Conservation (phyloP, 768 basidiomycete species). For the Auriculariales sp. region DNA sequence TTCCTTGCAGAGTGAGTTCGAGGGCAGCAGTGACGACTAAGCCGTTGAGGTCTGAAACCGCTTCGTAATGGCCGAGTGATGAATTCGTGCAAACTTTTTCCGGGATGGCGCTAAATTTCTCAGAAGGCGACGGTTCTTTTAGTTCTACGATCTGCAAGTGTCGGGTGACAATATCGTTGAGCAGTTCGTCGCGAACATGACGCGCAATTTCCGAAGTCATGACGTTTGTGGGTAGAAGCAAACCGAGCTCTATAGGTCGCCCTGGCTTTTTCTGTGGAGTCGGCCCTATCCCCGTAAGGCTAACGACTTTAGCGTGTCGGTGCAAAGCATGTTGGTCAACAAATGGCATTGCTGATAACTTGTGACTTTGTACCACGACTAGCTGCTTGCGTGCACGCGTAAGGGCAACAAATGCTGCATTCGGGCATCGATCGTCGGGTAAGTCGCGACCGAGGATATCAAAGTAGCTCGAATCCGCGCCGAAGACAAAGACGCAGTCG, state of each 20-base stretch:
- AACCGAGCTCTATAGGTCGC: neutral
- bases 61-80: neutral
- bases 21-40: neutral
- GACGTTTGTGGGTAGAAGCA: slow-evolving; percentile 1
- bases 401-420: slow-evolving; percentile 4
- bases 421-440: slow-evolving; percentile 4
- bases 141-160: neutral
- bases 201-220: neutral
- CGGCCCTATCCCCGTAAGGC: neutral
- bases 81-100: neutral
- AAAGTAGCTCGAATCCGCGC: slow-evolving; percentile 2
- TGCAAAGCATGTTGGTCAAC: neutral
- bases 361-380: slow-evolving; percentile 1
- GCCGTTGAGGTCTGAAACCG: neutral
- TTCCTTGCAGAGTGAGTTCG: neutral
- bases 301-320: neutral
- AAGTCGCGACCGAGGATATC: slow-evolving; percentile 1
- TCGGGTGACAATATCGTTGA: neutral
- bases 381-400: slow-evolving; percentile 5
- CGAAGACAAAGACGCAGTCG: slow-evolving; percentile 1
- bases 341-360: slow-evolving; percentile 3
- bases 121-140: neutral
- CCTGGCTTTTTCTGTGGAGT: slow-evolving; percentile 1
- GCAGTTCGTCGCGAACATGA: neutral
- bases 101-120: neutral